phyloP scores from a whole-genome alignment of 1,284 basidiomycete species.

The Cryptococcus sp. region DNA sequence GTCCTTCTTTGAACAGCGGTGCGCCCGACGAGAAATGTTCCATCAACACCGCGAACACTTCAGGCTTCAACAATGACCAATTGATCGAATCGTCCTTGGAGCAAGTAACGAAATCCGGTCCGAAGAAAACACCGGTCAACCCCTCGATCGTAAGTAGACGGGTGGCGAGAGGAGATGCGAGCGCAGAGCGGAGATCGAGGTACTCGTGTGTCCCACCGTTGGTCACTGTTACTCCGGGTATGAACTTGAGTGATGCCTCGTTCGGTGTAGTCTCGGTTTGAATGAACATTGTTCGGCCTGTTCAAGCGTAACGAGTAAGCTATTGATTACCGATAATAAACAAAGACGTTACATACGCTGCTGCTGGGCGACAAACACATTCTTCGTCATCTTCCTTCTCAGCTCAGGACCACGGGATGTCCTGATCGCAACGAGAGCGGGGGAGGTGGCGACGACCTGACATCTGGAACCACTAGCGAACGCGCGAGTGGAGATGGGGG shows the following conservation, averaged over 20 bases:
- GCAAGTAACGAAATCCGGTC: constrained; percentile 97
- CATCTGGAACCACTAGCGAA: constrained; percentile 20
- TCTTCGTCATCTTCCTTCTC: constrained; percentile 5
- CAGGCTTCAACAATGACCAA: constrained; percentile 95
- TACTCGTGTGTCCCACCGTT: constrained; percentile 86
- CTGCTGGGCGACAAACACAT: constrained; percentile 1
- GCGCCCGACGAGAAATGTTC: constrained; percentile 92
- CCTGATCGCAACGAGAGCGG: constrained; percentile 5
- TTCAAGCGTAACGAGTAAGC: constrained; percentile 1
- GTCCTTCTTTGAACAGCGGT: constrained; percentile 71
- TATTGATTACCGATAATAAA: background rate
- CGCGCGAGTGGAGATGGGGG: constrained; percentile 12
- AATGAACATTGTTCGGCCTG: constrained; percentile 90
- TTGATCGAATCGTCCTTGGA: constrained; percentile 83
- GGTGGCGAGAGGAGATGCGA: constrained; percentile 86
- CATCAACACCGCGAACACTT: constrained; percentile 97
- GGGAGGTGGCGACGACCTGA: constrained; percentile 4
- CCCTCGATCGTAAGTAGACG: constrained; percentile 92
- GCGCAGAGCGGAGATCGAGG: constrained; percentile 79
- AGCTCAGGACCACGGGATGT: constrained; percentile 2
- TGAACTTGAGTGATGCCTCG: constrained; percentile 96
- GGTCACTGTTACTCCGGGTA: constrained; percentile 83
- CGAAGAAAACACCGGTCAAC: constrained; percentile 86
- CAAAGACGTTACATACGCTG: constrained; percentile 20
- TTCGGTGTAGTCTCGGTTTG: constrained; percentile 97